phyloP scores from a whole-genome alignment of 306 rosid genomes.

The Rubus parviflorus region DNA sequence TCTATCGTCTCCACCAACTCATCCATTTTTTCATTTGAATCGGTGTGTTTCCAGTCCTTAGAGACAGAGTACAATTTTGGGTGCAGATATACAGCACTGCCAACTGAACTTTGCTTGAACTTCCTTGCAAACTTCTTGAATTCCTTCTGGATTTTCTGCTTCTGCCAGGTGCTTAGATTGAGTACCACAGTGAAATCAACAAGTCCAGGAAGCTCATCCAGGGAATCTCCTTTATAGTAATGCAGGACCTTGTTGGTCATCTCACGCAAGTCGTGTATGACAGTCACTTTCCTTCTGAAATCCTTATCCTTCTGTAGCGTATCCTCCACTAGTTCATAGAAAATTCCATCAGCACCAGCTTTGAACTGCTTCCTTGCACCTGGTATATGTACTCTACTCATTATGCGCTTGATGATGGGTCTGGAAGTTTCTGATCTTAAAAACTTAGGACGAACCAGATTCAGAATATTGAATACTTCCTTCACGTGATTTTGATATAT shows the following conservation, averaged over 20 bases:
- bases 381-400: constrained; percentile 59
- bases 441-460: constrained; percentile 88
- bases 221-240: constrained; percentile 91
- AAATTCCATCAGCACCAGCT: constrained; percentile 39
- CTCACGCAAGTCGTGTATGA: constrained; percentile 89
- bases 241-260: constrained; percentile 86
- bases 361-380: constrained; percentile 49
- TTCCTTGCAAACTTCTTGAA: constrained; percentile 49
- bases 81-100: constrained; percentile 83
- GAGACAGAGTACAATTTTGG: constrained; percentile 58
- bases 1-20: constrained; percentile 49
- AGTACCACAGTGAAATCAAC: constrained; percentile 74
- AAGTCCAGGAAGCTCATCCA: constrained; percentile 96
- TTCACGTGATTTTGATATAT: constrained; percentile 86
- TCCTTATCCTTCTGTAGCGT: constrained; percentile 80
- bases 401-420: constrained; percentile 69
- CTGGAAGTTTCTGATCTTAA: constrained; percentile 55
- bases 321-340: constrained; percentile 69
- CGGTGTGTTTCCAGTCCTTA: constrained; percentile 39
- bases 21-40: constrained; percentile 48
- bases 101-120: constrained; percentile 70
- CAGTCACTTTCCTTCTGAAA: constrained; percentile 72
- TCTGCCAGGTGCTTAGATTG: constrained; percentile 62
- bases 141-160: constrained; percentile 46
- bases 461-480: constrained; percentile 82